These are phyloP conservation scores for Hordeum pubiflorum DNA, from an alignment of 202 grass and related monocot genomes.

Conservation along the genomic window DNA sequence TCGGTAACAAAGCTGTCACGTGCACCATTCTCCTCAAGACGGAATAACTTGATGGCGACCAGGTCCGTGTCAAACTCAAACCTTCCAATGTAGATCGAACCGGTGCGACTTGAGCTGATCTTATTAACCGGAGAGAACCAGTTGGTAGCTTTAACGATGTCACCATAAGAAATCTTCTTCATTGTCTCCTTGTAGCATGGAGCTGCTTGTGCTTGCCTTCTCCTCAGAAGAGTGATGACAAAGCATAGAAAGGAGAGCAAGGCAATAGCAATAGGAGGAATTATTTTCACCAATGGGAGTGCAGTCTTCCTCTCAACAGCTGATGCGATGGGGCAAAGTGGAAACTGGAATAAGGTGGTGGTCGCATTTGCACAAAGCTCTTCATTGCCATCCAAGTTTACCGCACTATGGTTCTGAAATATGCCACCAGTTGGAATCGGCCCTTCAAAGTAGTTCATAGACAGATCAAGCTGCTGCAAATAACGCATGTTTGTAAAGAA, in stretches of 20 bases:
- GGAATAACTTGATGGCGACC: constrained; percentile 17
- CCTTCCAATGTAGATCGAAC: constrained; percentile 20
- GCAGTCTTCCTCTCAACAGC: not conserved
- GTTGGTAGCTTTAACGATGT: constrained; percentile 20
- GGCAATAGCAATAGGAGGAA: not conserved
- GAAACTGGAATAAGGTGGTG: not conserved
- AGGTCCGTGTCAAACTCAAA: constrained; percentile 11
- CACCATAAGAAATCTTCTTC: constrained; percentile 27
- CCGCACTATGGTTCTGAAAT: constrained; percentile 1
- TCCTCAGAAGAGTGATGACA: constrained; percentile 1
- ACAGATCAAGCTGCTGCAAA: constrained; percentile 8
- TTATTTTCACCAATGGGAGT: not conserved
- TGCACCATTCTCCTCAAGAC: not conserved
- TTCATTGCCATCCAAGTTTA: not conserved
- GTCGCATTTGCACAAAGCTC: not conserved
- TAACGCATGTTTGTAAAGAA: not conserved
- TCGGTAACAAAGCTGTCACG: not conserved
- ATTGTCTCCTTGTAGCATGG: constrained; percentile 18
- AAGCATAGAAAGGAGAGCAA: not conserved
- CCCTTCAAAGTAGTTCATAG: not conserved
- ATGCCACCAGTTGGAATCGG: not conserved
- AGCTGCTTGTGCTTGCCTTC: not conserved
- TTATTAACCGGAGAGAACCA: constrained; percentile 9
- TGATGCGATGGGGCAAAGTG: not conserved
- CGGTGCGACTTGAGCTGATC: constrained; percentile 11